phyloP scores from a whole-genome alignment of 192 early-diverging fungal genomes.

The Neocallimastix lanati region DNA sequence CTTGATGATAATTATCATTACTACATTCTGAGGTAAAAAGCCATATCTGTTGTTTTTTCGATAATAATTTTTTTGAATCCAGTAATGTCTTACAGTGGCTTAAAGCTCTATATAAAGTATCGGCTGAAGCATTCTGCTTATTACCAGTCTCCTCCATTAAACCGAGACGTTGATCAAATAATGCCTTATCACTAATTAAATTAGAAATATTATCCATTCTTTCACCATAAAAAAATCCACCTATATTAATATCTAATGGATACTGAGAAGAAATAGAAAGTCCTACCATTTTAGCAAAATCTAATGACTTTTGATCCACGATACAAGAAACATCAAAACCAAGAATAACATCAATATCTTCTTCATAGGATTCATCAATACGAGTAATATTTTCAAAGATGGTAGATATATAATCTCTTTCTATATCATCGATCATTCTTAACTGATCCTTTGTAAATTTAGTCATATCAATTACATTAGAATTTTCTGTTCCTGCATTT shows the following conservation, averaged over 20 bases:
- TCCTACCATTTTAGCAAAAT: neutral
- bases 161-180: neutral
- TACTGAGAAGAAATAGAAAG: neutral
- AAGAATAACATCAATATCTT: neutral
- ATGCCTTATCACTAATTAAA: neutral
- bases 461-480: neutral
- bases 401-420: neutral
- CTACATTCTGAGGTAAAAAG: neutral
- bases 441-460: neutral
- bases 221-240: neutral
- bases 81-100: neutral
- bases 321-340: neutral
- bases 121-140: neutral
- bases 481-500: neutral
- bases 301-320: neutral
- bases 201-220: neutral
- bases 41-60: neutral
- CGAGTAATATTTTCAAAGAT: neutral
- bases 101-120: neutral
- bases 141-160: neutral
- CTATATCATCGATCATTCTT: neutral
- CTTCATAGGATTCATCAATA: neutral
- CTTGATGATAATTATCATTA: neutral
- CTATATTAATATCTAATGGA: neutral
- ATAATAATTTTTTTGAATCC: neutral